Percentiles rank a stretch among this genome's conserved stretches.
Evolutionary conservation across 129 eudicot genomes (phyloP).

Genomic region (Helichrysum umbraculigerum): DNA sequence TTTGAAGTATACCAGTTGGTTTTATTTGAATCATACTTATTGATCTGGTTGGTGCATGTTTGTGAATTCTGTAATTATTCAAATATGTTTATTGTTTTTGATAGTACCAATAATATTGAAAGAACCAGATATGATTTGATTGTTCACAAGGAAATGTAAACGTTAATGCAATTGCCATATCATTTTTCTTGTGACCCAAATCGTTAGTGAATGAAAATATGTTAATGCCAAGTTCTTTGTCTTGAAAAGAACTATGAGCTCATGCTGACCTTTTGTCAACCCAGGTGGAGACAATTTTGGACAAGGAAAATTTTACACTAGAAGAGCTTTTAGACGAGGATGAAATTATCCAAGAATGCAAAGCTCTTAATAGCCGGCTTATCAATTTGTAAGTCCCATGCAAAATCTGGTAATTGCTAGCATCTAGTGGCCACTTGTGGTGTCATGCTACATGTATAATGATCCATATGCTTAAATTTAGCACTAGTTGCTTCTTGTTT

Average conservation of each 20-base stretch:
- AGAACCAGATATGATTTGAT: constrained; percentile 3
- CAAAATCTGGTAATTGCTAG: constrained; percentile 12
- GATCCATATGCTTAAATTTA: not conserved
- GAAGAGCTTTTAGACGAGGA: constrained; percentile 96
- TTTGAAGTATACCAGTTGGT: not conserved
- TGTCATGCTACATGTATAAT: constrained; percentile 1
- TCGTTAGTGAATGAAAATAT: constrained; percentile 6
- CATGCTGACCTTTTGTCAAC: constrained; percentile 7
- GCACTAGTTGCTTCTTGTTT: not conserved
- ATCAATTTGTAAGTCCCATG: constrained; percentile 65
- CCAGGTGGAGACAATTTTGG: constrained; percentile 93
- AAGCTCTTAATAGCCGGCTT: constrained; percentile 91
- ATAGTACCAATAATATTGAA: not conserved
- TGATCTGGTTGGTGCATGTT: constrained; percentile 8
- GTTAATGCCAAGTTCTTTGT: constrained; percentile 5
- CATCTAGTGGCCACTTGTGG: constrained; percentile 15
- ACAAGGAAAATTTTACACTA: constrained; percentile 74
- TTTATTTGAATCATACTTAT: constrained; percentile 15
- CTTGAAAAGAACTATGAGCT: constrained; percentile 4
- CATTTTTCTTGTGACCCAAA: constrained; percentile 5
- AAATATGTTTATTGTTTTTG: not conserved
- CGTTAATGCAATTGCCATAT: constrained; percentile 13
- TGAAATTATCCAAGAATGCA: constrained; percentile 97
- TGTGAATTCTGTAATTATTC: constrained; percentile 8
- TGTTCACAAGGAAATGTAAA: constrained; percentile 6